Evolutionary conservation across 2,329 filamentous ascomycete species (phyloP), one percentile per base, ranked within the genome.

Genomic region (Penicillium vulpinum): DNA sequence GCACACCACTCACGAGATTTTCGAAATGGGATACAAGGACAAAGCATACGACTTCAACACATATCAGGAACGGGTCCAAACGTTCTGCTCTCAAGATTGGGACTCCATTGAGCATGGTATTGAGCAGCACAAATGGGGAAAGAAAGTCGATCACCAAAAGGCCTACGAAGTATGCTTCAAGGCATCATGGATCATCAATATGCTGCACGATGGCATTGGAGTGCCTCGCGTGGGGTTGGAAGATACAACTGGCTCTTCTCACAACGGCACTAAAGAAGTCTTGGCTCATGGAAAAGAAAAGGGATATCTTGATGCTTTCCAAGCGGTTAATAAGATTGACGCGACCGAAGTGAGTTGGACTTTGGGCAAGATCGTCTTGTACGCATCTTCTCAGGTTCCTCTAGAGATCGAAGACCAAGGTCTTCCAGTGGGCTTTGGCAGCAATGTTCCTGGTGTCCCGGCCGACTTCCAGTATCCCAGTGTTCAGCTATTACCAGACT

Each of bases 1-100:
- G 93, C 94, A 99, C 73, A 96, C 93, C 0, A 99, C 94, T 0
- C 94, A 99, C 67, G 92, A 94, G 53, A 88, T 97, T 2, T 97
- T 99, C 66, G 85, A 88, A 58, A 84, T 85, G 79, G 86, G 86
- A 4, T 86, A 90, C 62, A 88, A 90, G 64, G 83, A 87, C 64
- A 88, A 90, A 63, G 86, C 90, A 0, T 99, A 97, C 73, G 92
- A 97, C 68, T 90, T 96, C 64, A 85, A 88, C 59, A 92, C 89
- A 0, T 99, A 97, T 67, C 92, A 97, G 70, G 81, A 88, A 61
- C 86, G 88, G 35, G 94, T 97, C 5, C 83, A 87, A 59, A 85
- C 90, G 7, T 97, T 96, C 68, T 99, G 94, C 73, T 88, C 84
- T 43, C 86, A 88, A 65, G 85, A 91, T 54, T 99, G 95, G 95